These are phyloP conservation scores for Ogataea chonburiensis DNA, from an alignment of 805 yeast genomes.

Conservation along the genomic window DNA sequence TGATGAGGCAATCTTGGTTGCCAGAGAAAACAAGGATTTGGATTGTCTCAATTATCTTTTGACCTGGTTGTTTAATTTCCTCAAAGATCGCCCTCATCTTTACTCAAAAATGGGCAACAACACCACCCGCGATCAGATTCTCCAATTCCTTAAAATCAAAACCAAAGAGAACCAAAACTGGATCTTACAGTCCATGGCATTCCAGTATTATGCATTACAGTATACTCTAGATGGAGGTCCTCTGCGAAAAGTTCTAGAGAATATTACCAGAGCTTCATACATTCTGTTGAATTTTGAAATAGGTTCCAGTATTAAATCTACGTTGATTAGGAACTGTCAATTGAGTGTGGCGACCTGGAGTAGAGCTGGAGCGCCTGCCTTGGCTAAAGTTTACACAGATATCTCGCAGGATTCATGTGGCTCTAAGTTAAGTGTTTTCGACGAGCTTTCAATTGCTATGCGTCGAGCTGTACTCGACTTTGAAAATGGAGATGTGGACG, in stretches of 20 bases:
- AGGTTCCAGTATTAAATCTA: slow-evolving; percentile 30
- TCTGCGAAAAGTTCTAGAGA: slow-evolving; percentile 47
- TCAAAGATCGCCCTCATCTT: slow-evolving; percentile 63
- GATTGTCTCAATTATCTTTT: slow-evolving; percentile 68
- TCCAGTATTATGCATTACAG: slow-evolving; percentile 61
- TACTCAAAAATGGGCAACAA: slow-evolving; percentile 35
- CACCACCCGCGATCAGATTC: slow-evolving; percentile 60
- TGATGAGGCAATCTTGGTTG: slow-evolving; percentile 84
- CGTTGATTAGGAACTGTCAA: slow-evolving; percentile 48
- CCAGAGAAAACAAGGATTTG: slow-evolving; percentile 79
- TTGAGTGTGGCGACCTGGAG: slow-evolving; percentile 49
- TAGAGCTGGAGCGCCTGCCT: slow-evolving; percentile 46
- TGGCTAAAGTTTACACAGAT: slow-evolving; percentile 48
- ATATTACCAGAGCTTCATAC: slow-evolving; percentile 54
- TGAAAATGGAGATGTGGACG: slow-evolving; percentile 41
- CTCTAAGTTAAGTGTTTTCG: slow-evolving; percentile 35
- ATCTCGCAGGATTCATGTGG: slow-evolving; percentile 44
- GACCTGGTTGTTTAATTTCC: slow-evolving; percentile 70
- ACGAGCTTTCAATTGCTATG: slow-evolving; percentile 39
- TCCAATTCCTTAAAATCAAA: slow-evolving; percentile 57
- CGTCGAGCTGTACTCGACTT: slow-evolving; percentile 40
- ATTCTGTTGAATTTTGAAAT: slow-evolving; percentile 50
- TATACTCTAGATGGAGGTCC: slow-evolving; percentile 51
- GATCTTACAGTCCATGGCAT: slow-evolving; percentile 57
- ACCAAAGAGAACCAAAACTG: slow-evolving; percentile 48